Percentiles rank a stretch among this genome's conserved stretches.
These are phyloP conservation scores for Fusarium praegraminearum DNA, from an alignment of 2,329 filamentous ascomycete genomes.

Conservation along the genomic window DNA sequence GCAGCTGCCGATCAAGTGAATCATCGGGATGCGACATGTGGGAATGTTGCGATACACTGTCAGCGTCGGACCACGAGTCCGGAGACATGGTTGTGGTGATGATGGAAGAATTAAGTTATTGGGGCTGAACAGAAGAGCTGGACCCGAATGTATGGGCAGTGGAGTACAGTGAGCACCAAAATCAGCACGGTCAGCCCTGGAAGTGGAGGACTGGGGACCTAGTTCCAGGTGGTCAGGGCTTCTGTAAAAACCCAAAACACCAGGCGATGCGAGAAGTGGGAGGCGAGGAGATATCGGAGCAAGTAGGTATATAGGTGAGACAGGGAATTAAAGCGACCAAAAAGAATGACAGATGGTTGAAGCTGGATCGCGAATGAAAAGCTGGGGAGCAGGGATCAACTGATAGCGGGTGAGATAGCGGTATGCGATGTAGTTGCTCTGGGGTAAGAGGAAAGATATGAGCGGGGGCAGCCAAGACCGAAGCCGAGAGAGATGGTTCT, in stretches of 20 bases:
- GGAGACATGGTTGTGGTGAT: slow-evolving; percentile 46
- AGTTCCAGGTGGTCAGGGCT: slow-evolving; percentile 20
- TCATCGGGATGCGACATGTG: slow-evolving; percentile 45
- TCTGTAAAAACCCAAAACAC: slow-evolving; percentile 14
- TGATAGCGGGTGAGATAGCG: slow-evolving; percentile 49
- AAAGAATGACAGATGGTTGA: slow-evolving; percentile 35
- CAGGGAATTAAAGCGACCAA: slow-evolving; percentile 24
- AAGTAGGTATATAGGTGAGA: slow-evolving; percentile 10
- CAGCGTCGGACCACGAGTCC: slow-evolving; percentile 50
- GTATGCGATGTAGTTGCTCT: slow-evolving; percentile 46
- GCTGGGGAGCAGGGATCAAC: slow-evolving; percentile 37
- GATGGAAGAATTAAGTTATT: slow-evolving; percentile 24
- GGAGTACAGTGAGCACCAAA: slow-evolving; percentile 41
- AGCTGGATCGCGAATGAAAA: slow-evolving; percentile 41
- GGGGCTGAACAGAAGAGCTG: slow-evolving; percentile 26
- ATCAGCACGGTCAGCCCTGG: slow-evolving; percentile 36
- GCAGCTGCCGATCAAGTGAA: slow-evolving; percentile 52
- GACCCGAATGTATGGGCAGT: slow-evolving; percentile 32
- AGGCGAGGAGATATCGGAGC: slow-evolving; percentile 21
- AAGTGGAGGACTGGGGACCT: slow-evolving; percentile 10
- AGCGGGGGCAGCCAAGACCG: slow-evolving; percentile 37
- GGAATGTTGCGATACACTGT: slow-evolving; percentile 49
- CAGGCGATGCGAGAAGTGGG: slow-evolving; percentile 6
- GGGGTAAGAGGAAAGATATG: slow-evolving; percentile 48
- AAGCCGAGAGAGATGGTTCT: slow-evolving; percentile 6